Base-by-base conservation (phyloP, 2,329 filamentous ascomycete genomes). In the Penicillium corylophilum region DNA sequence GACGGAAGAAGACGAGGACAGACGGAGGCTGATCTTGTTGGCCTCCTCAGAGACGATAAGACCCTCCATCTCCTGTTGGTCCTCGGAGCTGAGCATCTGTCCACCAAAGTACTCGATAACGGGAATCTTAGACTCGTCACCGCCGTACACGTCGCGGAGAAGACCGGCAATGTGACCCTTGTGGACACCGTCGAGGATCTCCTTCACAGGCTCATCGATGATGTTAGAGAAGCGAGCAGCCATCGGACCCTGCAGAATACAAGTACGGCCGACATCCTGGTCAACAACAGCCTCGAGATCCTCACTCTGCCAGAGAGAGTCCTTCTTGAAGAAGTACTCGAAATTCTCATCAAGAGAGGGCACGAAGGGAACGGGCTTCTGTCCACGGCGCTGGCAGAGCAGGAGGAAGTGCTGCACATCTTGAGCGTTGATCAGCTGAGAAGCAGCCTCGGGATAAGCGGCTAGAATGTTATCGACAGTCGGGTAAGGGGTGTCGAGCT, bases 311-410 rank as follows among this genome's bases (percentile, higher is more conserved):
- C 94, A 99, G 7, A 99, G 82, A 1, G 94, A 99, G 73, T 99
- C 94, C 79, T 99, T 99, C 85, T 99, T 99, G 87, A 99, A 99
- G 79, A 90, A 99, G 77, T 95, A 96, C 71, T 99, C 94, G 62
- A 99, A 99, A 70, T 93, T 96, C 57, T 95, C 91, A 65, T 99
- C 94, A 20, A 99, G 81, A n/a, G 88, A 81, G 5, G 94, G 94
- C 26, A 99, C 92, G 70, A 99, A 99, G 0, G 93, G 94, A 24
- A 95, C 89, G 2, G 94, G 94, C 82, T 99, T 99, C 79, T 99
- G 94, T 36, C 87, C 88, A 43, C 88, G 89, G 33, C 91, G 87
- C 76, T 94, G 87, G 80, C 92, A 97, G 39, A 99, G 85, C 29
- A 95, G 81, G 48, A 99, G 75, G 81, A 99, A 97, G 75, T 97